Percentiles rank a stretch among this genome's conserved stretches.
phyloP scores from a whole-genome alignment of 2,329 filamentous ascomycete species.

The Neonectria ditissima region DNA sequence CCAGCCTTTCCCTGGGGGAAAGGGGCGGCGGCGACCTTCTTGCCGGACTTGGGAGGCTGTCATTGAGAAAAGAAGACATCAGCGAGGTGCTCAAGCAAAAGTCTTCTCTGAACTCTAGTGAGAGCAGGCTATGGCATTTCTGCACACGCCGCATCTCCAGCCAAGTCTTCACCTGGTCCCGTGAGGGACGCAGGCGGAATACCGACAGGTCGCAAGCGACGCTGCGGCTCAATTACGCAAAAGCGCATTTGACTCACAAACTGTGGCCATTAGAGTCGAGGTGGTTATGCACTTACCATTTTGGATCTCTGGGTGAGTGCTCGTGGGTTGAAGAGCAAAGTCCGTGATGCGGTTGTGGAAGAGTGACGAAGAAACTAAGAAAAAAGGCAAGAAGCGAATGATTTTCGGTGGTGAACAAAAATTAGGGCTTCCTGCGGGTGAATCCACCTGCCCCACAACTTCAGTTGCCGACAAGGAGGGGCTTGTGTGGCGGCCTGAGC shows the following conservation, averaged over 20 bases:
- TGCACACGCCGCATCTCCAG: conserved; percentile 69
- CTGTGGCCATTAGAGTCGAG: conserved; percentile 55
- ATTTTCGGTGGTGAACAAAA: conserved; percentile 49
- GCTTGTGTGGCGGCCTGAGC: background rate
- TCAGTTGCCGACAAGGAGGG: conserved; percentile 19
- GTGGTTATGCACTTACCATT: conserved; percentile 56
- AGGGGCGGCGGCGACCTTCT: conserved; percentile 97
- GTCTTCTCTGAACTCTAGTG: conserved; percentile 95
- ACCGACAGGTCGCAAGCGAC: conserved; percentile 50
- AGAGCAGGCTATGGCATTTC: conserved; percentile 71
- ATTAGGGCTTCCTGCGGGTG: conserved; percentile 52
- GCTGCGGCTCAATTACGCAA: conserved; percentile 50
- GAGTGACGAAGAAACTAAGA: conserved; percentile 42
- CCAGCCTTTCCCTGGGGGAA: conserved; percentile 94
- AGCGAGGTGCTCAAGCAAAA: conserved; percentile 84
- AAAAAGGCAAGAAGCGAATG: conserved; percentile 42
- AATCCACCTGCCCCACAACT: conserved; percentile 32
- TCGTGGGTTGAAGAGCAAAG: conserved; percentile 52
- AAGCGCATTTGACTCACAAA: conserved; percentile 51
- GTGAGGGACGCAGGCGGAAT: conserved; percentile 49
- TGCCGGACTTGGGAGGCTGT: conserved; percentile 98
- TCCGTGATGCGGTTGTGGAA: conserved; percentile 48
- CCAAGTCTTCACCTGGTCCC: conserved; percentile 69
- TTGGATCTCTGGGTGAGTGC: conserved; percentile 54
- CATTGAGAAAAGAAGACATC: conserved; percentile 99